Evolutionary conservation across 352 stramenopile species (phyloP), one percentile per base, ranked within the genome.

Genomic region (Phytopythium aichiense): DNA sequence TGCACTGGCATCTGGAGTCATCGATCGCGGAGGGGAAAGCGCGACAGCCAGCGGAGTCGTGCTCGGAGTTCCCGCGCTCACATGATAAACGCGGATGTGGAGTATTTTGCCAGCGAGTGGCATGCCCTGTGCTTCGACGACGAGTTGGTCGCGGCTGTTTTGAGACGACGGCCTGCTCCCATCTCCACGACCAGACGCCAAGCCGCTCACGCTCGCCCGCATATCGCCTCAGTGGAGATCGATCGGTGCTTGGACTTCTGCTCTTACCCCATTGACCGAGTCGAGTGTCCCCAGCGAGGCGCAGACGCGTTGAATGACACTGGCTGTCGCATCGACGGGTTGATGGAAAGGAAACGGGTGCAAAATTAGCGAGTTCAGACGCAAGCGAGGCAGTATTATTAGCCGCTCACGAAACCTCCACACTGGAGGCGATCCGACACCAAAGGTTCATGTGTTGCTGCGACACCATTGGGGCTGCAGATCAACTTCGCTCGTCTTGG

Each of bases 61-160:
- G 16, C 38, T 16, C 16, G 55, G 23, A 13, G 55, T 40, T 4
- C 55, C 55, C 38, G 7, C 55, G 2, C 2, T 38, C 12, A 82
- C 53, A 43, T 84, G 68, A 23, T 73, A 74, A 28, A 84, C 69
- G 28, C 66, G 60, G 52, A 82, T 68, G 15, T 65, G 60, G 8
- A 80, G 59, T 13, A 80, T 16, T 51, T 72, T 76, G 25, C 63
- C 66, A n/a, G 66, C 71, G 20, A 84, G 60, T 20, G 65, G 45
- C 20, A 80, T 68, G 38, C 74, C 61, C 16, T 70, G 60, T 37
- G 72, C 65, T 28, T 80, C 61, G 35, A 82, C 62, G 16, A 84
- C 59, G n/a, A 84, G 56, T 40, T 67, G 56, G 11, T 69, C 69
- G 49, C 33, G 57, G 38, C 33, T 16, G 40, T 22, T 37, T 37